phyloP scores from a whole-genome alignment of 345 rosid species.

The Eutrema heterophyllum region DNA sequence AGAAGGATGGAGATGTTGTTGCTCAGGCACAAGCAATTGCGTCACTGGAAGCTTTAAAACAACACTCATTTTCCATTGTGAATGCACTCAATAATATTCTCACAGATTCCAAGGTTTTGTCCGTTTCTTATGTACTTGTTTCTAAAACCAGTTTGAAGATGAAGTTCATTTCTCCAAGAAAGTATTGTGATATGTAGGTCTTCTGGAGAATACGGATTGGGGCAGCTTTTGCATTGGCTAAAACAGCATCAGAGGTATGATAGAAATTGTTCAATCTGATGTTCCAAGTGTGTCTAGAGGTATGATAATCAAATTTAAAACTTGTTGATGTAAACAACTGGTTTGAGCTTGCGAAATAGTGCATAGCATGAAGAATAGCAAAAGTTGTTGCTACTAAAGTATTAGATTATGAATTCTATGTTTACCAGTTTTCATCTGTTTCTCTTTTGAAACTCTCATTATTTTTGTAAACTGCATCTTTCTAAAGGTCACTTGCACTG shows the following conservation, averaged over 20 bases:
- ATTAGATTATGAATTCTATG: slow-evolving; percentile 1
- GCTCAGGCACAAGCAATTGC: slow-evolving; percentile 90
- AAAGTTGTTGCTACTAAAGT: neutral
- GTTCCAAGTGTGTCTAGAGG: slow-evolving; percentile 30
- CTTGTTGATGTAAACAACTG: neutral
- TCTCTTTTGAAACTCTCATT: neutral
- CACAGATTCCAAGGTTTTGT: slow-evolving; percentile 68
- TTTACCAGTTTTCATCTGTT: neutral
- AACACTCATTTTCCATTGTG: slow-evolving; percentile 67
- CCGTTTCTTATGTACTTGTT: slow-evolving; percentile 14
- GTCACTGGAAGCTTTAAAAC: slow-evolving; percentile 67
- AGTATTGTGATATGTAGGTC: slow-evolving; percentile 47
- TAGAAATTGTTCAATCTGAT: slow-evolving; percentile 10
- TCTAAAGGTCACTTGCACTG: neutral
- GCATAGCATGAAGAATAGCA: slow-evolving; percentile 9
- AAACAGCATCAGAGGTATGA: slow-evolving; percentile 79
- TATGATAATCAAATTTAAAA: slow-evolving; percentile 26
- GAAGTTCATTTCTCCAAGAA: neutral
- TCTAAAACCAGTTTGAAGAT: slow-evolving; percentile 12
- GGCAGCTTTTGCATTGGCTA: slow-evolving; percentile 95
- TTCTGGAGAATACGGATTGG: slow-evolving; percentile 96
- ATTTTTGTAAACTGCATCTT: slow-evolving; percentile 1
- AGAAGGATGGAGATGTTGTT: slow-evolving; percentile 96
- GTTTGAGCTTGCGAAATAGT: slow-evolving; percentile 15
- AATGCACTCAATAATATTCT: slow-evolving; percentile 79